phyloP scores from a whole-genome alignment of 2,329 filamentous ascomycete species.

The Colletotrichum tabaci region DNA sequence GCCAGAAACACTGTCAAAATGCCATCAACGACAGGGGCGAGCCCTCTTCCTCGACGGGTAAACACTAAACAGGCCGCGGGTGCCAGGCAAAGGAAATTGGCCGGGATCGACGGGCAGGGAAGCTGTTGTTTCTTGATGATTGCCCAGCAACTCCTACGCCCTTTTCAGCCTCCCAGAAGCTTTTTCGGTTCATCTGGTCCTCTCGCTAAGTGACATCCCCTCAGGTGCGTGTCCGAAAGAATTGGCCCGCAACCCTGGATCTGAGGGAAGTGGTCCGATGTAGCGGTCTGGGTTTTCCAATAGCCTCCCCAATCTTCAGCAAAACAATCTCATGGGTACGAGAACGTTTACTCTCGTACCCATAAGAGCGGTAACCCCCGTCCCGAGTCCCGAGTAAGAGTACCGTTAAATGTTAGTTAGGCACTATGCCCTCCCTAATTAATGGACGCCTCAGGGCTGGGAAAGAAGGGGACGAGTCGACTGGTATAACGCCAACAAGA shows the following conservation, averaged over 20 bases:
- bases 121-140: conserved; percentile 38
- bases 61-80: background rate
- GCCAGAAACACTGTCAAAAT: conserved; percentile 17
- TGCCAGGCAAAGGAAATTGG: conserved; percentile 33
- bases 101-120: conserved; percentile 38
- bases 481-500: background rate
- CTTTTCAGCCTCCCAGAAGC: conserved; percentile 31
- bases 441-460: too few species aligned
- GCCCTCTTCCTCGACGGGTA: background rate
- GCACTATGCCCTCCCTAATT: background rate
- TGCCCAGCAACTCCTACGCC: conserved; percentile 27
- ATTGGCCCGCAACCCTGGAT: background rate
- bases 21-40: conserved; percentile 27
- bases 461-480: too few species aligned
- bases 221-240: conserved; percentile 3
- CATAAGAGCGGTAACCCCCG: too few species aligned
- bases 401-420: too few species aligned
- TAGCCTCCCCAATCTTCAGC: background rate
- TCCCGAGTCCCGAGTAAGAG: too few species aligned
- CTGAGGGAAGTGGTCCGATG: conserved; percentile 12
- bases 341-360: background rate
- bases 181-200: conserved; percentile 24
- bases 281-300: conserved; percentile 14
- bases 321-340: conserved; percentile 10
- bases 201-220: conserved; percentile 10